These are phyloP conservation scores for Tetrahymena borealis DNA, from an alignment of 73 alveolate genomes.

Conservation along the genomic window DNA sequence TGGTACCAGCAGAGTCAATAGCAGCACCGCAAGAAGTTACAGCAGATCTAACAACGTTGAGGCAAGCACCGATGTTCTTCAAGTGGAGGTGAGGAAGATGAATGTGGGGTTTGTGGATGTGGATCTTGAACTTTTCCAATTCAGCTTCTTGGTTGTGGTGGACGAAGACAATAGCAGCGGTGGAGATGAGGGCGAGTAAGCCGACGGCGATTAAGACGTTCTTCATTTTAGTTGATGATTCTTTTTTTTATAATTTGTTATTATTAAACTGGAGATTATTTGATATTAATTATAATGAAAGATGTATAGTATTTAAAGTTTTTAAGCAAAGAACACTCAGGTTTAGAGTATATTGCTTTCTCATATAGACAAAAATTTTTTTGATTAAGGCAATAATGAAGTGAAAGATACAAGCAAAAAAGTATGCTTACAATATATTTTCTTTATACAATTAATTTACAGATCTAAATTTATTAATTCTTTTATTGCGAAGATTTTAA, in stretches of 20 bases:
- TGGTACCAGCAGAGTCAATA: not conserved
- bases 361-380: too few species aligned
- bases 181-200: not conserved
- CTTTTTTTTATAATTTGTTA: not conserved
- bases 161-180: not conserved
- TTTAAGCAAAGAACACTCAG: too few species aligned
- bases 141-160: not conserved
- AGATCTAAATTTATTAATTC: too few species aligned
- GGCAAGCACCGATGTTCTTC: not conserved
- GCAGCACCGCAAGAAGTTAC: not conserved
- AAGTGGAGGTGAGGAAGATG: not conserved
- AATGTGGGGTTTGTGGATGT: not conserved
- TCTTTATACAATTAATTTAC: too few species aligned
- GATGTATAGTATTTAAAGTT: not conserved
- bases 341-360: too few species aligned
- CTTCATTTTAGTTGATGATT: not conserved
- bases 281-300: not conserved
- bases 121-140: not conserved
- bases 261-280: not conserved
- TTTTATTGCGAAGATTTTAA: too few species aligned
- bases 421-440: too few species aligned
- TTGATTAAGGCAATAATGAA: too few species aligned
- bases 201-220: not conserved
- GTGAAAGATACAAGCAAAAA: too few species aligned
- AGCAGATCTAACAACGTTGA: not conserved